Evolutionary conservation across 2,329 filamentous ascomycete genomes (phyloP).

Genomic region (Fusarium sp.): DNA sequence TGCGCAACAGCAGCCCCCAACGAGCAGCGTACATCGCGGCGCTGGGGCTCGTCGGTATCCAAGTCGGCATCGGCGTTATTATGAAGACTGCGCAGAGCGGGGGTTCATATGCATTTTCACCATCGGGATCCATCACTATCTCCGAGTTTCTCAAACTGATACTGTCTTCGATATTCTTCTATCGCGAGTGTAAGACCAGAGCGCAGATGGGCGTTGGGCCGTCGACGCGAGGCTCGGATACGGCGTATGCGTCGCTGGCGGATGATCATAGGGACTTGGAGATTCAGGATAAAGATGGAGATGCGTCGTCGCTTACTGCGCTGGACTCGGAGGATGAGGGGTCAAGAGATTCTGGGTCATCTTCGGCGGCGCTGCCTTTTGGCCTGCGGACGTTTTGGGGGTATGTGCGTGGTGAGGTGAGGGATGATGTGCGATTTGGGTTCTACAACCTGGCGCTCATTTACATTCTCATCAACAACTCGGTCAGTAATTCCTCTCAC

Average conservation of each 20-base stretch:
- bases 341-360: background rate
- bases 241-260: background rate
- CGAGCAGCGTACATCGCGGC: background rate
- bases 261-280: background rate
- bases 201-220: background rate
- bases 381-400: background rate
- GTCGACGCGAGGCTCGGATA: background rate
- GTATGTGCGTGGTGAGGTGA: background rate
- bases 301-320: background rate
- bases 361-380: background rate
- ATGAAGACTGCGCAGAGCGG: background rate
- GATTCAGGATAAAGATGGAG: background rate
- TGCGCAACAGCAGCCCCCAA: background rate
- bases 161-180: background rate
- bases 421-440: background rate
- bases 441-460: background rate
- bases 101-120: background rate
- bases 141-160: background rate
- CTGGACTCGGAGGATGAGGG: background rate
- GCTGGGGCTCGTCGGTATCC: background rate
- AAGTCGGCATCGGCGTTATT: background rate
- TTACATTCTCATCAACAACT: background rate
- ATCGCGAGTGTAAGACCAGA: background rate
- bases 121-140: background rate
- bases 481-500: rapidly evolving